These are phyloP conservation scores for Rhodotorula mucilaginosa DNA, from an alignment of 1,284 basidiomycete genomes.

Conservation along the genomic window DNA sequence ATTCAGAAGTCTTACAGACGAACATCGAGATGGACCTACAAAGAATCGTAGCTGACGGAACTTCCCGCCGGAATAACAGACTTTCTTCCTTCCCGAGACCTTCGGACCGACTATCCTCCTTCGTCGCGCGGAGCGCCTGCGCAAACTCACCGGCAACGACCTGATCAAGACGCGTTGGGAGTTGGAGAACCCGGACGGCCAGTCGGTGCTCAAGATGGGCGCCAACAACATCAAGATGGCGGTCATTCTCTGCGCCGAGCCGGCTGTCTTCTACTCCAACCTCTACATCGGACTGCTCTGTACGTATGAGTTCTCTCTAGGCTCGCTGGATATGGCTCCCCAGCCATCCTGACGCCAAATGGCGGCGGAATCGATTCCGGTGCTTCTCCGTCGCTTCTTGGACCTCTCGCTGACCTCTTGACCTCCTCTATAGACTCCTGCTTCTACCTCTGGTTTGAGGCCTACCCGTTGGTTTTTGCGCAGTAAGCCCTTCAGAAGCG, in stretches of 20 bases:
- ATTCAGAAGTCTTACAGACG: neutral
- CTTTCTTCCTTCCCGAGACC: slow-evolving; percentile 49
- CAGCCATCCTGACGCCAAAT: rapidly evolving
- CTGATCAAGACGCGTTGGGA: slow-evolving; percentile 48
- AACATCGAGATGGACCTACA: no score
- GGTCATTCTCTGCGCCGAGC: slow-evolving; percentile 38
- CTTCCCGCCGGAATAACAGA: slow-evolving; percentile 1
- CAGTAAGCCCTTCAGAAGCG: slow-evolving; percentile 1
- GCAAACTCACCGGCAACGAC: slow-evolving; percentile 49
- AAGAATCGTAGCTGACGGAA: no score
- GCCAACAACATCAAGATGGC: slow-evolving; percentile 38
- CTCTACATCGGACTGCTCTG: slow-evolving; percentile 44
- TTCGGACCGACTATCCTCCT: slow-evolving; percentile 48
- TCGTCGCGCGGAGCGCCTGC: slow-evolving; percentile 48
- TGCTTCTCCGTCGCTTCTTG: neutral
- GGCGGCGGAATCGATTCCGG: no score
- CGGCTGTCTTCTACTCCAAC: slow-evolving; percentile 41
- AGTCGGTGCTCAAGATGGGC: slow-evolving; percentile 33
- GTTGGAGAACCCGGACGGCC: slow-evolving; percentile 38
- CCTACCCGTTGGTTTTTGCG: slow-evolving; percentile 42
- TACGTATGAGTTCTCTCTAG: neutral
- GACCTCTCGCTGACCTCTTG: neutral
- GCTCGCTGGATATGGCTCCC: no score
- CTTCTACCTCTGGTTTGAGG: slow-evolving; percentile 37
- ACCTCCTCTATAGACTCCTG: neutral